phyloP scores from a whole-genome alignment of 495 filamentous ascomycete genomes.

The Letharia lupina region DNA sequence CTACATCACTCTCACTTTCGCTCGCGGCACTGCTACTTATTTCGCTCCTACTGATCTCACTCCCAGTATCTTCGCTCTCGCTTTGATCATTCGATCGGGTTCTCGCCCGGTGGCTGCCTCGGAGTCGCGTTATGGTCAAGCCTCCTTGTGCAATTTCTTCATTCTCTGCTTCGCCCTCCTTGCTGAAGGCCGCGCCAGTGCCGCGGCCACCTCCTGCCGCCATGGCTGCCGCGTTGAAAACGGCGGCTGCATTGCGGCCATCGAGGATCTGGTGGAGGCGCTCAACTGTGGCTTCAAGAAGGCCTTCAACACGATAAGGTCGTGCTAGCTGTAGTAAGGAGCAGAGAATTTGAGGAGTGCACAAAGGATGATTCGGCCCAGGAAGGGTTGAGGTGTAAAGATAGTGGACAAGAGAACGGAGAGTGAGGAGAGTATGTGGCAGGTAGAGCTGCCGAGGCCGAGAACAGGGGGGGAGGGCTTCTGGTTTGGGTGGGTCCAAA shows the following conservation, averaged over 20 bases:
- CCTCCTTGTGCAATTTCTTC: conserved; percentile 9
- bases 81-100: conserved; percentile 11
- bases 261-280: conserved; percentile 86
- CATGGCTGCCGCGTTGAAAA: conserved; percentile 98
- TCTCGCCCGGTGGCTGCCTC: conserved; percentile 8
- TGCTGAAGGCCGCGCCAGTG: conserved; percentile 38
- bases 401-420: conserved; percentile 81
- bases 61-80: conserved; percentile 18
- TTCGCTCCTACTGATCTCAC: conserved; percentile 21
- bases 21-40: conserved; percentile 30
- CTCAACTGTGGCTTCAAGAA: conserved; percentile 85
- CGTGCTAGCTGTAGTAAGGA: conserved; percentile 88
- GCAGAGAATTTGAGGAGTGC: conserved; percentile 91
- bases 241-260: conserved; percentile 85
- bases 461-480: conserved; percentile 55
- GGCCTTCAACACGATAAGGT: conserved; percentile 84
- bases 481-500: conserved; percentile 38
- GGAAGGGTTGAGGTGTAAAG: conserved; percentile 88
- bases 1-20: conserved; percentile 27
- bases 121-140: conserved; percentile 14
- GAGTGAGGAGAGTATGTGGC: conserved; percentile 80
- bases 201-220: conserved; percentile 86
- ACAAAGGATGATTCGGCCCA: conserved; percentile 62
- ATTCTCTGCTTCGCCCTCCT: conserved; percentile 20
- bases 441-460: conserved; percentile 84